Conservation (phyloP, 2,329 filamentous ascomycete genomes). For the Arthrobotrys sinensis region DNA sequence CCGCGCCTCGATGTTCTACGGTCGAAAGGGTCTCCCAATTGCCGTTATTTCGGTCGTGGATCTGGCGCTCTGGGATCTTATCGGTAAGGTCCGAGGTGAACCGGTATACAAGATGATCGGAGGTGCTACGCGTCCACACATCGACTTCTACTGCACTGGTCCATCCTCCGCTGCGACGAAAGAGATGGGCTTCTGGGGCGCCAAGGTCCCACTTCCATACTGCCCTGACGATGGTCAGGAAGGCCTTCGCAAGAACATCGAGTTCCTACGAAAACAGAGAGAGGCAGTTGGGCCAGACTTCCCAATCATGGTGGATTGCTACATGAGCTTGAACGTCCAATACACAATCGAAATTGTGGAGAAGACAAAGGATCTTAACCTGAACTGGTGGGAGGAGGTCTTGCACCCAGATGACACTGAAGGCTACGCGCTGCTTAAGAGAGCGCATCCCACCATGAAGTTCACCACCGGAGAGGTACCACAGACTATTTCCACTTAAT, state of each 20-base stretch:
- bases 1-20: slow-evolving; percentile 95
- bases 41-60: slow-evolving; percentile 96
- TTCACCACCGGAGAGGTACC: slow-evolving; percentile 88
- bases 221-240: slow-evolving; percentile 88
- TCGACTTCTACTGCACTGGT: slow-evolving; percentile 96
- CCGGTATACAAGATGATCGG: slow-evolving; percentile 96
- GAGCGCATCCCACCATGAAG: slow-evolving; percentile 88
- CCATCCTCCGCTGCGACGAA: slow-evolving; percentile 86
- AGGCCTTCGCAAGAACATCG: slow-evolving; percentile 89
- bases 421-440: slow-evolving; percentile 90
- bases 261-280: slow-evolving; percentile 87
- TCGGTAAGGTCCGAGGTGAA: slow-evolving; percentile 91
- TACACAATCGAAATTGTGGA: slow-evolving; percentile 94
- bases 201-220: slow-evolving; percentile 90
- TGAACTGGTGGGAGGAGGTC: slow-evolving; percentile 99
- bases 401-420: slow-evolving; percentile 92
- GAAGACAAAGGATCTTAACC: slow-evolving; percentile 84
- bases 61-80: slow-evolving; percentile 90
- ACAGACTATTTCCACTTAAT: no score
- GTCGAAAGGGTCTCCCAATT: slow-evolving; percentile 89
- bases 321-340: slow-evolving; percentile 93
- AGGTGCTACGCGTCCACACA: slow-evolving; percentile 84
- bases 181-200: slow-evolving; percentile 89
- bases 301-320: slow-evolving; percentile 95
- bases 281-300: slow-evolving; percentile 90